These are phyloP conservation scores for Citeromyces matritensis DNA, from an alignment of 805 yeast genomes.

Conservation along the genomic window DNA sequence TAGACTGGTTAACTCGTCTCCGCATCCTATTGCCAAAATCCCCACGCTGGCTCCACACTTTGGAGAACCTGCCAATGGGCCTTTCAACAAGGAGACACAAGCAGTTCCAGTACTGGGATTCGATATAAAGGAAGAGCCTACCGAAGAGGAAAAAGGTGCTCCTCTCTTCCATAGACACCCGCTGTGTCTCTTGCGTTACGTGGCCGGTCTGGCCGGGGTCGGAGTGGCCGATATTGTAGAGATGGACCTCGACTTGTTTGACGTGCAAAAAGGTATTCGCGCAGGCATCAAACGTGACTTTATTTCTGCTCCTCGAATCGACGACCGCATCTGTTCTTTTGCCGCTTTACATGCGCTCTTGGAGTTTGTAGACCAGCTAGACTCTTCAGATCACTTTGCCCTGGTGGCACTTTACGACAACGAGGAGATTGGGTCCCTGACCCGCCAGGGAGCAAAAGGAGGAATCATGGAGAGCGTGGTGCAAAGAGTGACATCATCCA, in stretches of 20 bases:
- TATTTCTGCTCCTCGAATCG: conserved; percentile 70
- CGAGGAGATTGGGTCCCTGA: conserved; percentile 74
- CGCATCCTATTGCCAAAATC: conserved; percentile 62
- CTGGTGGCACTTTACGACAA: conserved; percentile 44
- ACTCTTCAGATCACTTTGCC: conserved; percentile 15
- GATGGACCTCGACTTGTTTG: conserved; percentile 67
- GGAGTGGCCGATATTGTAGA: conserved; percentile 48
- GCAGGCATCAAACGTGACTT: conserved; percentile 74
- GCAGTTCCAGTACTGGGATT: conserved; percentile 70
- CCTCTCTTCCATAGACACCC: conserved; percentile 61
- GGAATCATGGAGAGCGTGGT: conserved; percentile 55
- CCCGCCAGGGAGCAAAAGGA: conserved; percentile 76
- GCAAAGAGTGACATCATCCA: neutral
- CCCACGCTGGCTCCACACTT: conserved; percentile 85
- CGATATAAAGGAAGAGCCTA: conserved; percentile 22
- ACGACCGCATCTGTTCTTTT: conserved; percentile 71
- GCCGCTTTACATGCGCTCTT: conserved; percentile 53
- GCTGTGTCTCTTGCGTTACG: conserved; percentile 48
- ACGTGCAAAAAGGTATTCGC: conserved; percentile 62
- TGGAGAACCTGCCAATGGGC: conserved; percentile 53
- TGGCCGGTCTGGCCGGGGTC: conserved; percentile 46
- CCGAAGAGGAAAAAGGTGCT: conserved; percentile 44
- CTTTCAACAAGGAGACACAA: conserved; percentile 64
- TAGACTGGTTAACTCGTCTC: conserved; percentile 39
- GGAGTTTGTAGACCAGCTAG: neutral